Evolutionary conservation across 495 filamentous ascomycete genomes (phyloP).

Genomic region (Penicillium atrosanguineum): DNA sequence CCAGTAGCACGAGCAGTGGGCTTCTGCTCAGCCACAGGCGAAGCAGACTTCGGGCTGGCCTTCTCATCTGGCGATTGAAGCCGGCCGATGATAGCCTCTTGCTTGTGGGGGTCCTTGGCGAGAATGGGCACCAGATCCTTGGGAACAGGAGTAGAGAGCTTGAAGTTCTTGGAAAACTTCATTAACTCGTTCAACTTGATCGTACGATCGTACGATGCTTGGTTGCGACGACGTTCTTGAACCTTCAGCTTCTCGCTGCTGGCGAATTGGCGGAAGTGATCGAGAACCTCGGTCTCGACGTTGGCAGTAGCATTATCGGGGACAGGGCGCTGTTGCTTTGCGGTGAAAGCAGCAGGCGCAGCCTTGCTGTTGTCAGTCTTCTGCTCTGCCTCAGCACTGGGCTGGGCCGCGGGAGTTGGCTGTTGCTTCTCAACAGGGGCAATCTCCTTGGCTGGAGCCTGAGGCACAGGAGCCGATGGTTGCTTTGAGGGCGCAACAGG

Average conservation of each 20-base stretch:
- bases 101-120: slow-evolving; percentile 90
- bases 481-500: slow-evolving; percentile 61
- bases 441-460: slow-evolving; percentile 29
- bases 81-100: slow-evolving; percentile 87
- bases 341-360: slow-evolving; percentile 9
- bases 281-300: slow-evolving; percentile 73
- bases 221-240: slow-evolving; percentile 68
- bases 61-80: slow-evolving; percentile 65
- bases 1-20: slow-evolving; percentile 27
- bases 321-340: slow-evolving; percentile 21
- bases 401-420: slow-evolving; percentile 14
- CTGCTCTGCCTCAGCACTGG: slow-evolving; percentile 34
- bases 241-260: slow-evolving; percentile 70
- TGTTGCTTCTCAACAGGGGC: slow-evolving; percentile 35
- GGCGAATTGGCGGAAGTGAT: slow-evolving; percentile 81
- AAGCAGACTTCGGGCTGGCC: slow-evolving; percentile 37
- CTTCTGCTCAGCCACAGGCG: slow-evolving; percentile 37
- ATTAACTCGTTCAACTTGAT: slow-evolving; percentile 90
- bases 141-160: slow-evolving; percentile 86
- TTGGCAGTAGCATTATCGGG: slow-evolving; percentile 67
- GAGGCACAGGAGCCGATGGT: slow-evolving; percentile 17
- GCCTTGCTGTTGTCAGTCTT: slow-evolving; percentile 32
- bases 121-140: slow-evolving; percentile 91
- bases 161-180: slow-evolving; percentile 93
- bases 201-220: slow-evolving; percentile 70